phyloP scores from a whole-genome alignment of 371 early-diverging fungal genomes.

The Massospora cicadina region DNA sequence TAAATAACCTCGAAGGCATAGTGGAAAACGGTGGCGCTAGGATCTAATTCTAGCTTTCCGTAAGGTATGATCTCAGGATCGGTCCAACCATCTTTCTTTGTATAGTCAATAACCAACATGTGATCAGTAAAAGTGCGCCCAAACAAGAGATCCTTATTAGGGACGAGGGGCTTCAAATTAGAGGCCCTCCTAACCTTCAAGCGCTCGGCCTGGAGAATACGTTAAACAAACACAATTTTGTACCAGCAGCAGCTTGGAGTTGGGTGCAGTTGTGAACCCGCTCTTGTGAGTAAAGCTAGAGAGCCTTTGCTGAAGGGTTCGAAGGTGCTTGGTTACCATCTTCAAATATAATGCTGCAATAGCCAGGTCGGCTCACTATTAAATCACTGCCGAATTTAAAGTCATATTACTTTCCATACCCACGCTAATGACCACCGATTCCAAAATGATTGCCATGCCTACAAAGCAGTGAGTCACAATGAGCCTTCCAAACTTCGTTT shows the following conservation, averaged over 20 bases:
- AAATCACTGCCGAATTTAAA: no score
- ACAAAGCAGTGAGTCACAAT: no score
- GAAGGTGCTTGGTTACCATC: no score
- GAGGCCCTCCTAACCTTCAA: neutral
- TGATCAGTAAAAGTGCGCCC: constrained; percentile 86
- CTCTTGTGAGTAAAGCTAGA: neutral
- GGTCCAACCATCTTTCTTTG: constrained; percentile 55
- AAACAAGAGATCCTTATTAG: constrained; percentile 68
- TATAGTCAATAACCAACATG: constrained; percentile 76
- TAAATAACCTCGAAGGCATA: constrained; percentile 75
- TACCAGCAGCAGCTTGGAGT: neutral
- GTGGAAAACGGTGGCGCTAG: constrained; percentile 80
- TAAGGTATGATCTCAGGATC: constrained; percentile 61
- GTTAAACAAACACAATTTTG: neutral
- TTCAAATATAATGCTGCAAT: no score
- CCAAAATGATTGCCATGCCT: no score
- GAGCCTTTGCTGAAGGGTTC: no score
- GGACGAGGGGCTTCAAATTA: constrained; percentile 23
- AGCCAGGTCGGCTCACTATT: no score
- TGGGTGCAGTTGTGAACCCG: neutral
- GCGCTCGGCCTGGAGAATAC: neutral
- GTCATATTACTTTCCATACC: no score
- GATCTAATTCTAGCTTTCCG: constrained; percentile 58
- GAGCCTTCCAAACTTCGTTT: no score
- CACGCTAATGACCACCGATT: no score